Base-by-base conservation (phyloP, 192 early-diverging fungal species). In the Geranomyces variabilis region DNA sequence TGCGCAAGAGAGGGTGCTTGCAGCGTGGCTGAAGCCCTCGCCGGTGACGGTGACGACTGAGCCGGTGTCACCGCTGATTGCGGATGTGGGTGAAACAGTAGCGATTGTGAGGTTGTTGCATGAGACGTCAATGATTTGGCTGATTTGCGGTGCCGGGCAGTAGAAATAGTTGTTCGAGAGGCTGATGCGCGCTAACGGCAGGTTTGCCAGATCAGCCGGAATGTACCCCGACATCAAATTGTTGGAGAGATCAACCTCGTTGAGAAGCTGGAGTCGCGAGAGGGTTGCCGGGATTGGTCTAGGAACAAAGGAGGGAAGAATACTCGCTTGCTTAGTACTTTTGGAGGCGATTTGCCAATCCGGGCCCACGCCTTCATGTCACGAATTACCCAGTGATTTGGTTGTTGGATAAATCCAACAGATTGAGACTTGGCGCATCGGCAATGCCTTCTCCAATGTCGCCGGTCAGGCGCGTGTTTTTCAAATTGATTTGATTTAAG, bases 81-180 rank as follows among this genome's bases (percentile, higher is more conserved):
- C 72, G 31, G 15, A 41, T n/a, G 47, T 8, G n/a, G 72, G 72
- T 12, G 7, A 6, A 17, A 74, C 55, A 15, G 63, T 45, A 15
- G 15, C 63, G 30, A 66, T 7, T 33, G 49, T 59, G 33, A 74
- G 43, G 28, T 74, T 66, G n/a, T 26, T 24, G 34, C 72, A 74
- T 6, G 63, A 55, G 8, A 26, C 63, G 31, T 47, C 17, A 1
- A 53, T 26, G 29, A 74, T 74, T 33, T 63, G 72, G 26, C 17
- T 5, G 19, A 74, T 66, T 19, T 59, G 1, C 0, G 72, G 72
- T 33, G 30, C 28, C n/a, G 72, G 72, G 65, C 72, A 74, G 56
- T 67, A 67, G 36, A 74, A 74, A 17, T 67, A 2, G 64, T 74
- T 74, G 22, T 53, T 63, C 7, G 29, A 13, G 5, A 74, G 44